Evolutionary conservation across 768 basidiomycete genomes (phyloP), one percentile per base, ranked within the genome.

Genomic region (Boletus edulis): DNA sequence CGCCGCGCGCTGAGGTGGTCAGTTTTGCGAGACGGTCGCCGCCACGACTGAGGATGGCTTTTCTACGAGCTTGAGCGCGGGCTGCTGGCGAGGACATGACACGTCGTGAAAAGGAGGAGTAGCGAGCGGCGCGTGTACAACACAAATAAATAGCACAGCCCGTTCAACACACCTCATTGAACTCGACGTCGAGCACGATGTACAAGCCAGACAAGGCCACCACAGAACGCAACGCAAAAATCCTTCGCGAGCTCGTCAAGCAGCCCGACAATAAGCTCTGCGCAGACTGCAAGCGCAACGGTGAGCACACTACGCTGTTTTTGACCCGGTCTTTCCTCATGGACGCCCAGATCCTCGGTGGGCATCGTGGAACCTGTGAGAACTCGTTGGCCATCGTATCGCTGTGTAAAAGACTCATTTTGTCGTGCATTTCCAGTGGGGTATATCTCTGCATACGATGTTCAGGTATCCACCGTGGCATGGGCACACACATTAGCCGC

Each of bases 401-500:
- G 20, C 35, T 40, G 20, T 10, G 15, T n/a, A 24, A 9, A 6
- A 0, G 18, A 34, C 47, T 59, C 31, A 56, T 53, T 15, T 54
- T 22, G 8, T 29, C 34, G 18, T 49, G 3, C 42, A 15, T 55
- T 53, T 52, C 20, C 58, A 94, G 92, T 27, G 96, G 96, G 22
- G 88, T 94, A 2, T 97, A 94, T 68, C 78, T 98, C 38, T 99
- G 96, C 69, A 97, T 99, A 60, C 85, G 96, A 55, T 99, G 96
- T 73, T 98, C 95, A 14, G 96, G 96, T 29, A 91, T 98, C 54
- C 96, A 99, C 73, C 87, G 96, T 41, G 89, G 92, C 39, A 94
- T 99, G 93, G 96, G 96, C 56, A 98, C 96, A 0, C 96, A 99
- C 72, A 97, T 98, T 71, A 91, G 90, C 74, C 91, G 89, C 67